Conservation (phyloP, 106 monocot species). For the Vanilla planifolia region DNA sequence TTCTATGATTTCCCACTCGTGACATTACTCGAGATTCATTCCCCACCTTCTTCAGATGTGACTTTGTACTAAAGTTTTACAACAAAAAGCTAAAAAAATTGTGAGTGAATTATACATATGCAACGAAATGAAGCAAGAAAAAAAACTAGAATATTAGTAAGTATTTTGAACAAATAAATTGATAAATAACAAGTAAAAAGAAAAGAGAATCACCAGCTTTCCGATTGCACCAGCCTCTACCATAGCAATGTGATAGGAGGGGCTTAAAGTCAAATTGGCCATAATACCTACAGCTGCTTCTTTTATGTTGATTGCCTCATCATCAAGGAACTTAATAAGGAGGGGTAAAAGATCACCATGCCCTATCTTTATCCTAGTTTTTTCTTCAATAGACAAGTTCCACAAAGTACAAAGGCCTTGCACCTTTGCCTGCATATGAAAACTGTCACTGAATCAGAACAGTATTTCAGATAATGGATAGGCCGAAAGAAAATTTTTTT, state of each 20-base stretch:
- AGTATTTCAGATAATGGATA: conserved; percentile 1
- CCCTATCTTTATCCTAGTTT: conserved; percentile 39
- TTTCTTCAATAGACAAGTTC: conserved; percentile 76
- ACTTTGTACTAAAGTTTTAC: no score
- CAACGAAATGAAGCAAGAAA: no score
- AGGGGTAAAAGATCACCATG: conserved; percentile 37
- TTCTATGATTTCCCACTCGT: no score
- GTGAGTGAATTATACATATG: no score
- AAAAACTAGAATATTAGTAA: no score
- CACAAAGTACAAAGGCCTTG: conserved; percentile 65
- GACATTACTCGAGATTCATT: no score
- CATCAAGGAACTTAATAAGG: conserved; percentile 65
- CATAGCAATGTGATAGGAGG: conserved; percentile 41
- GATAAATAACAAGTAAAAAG: conserved; percentile 9
- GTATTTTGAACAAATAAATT: no score
- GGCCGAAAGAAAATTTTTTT: neutral
- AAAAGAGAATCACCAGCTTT: conserved; percentile 53
- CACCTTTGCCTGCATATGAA: conserved; percentile 56
- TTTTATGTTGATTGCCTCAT: conserved; percentile 75
- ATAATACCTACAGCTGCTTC: conserved; percentile 83
- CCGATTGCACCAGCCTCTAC: conserved; percentile 74
- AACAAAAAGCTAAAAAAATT: no score
- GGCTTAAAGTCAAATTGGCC: conserved; percentile 60
- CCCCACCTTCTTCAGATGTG: no score
- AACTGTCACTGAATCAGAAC: conserved; percentile 2